Evolutionary conservation across 352 stramenopile species (phyloP).

Genomic region (Achlya hypogyna): DNA sequence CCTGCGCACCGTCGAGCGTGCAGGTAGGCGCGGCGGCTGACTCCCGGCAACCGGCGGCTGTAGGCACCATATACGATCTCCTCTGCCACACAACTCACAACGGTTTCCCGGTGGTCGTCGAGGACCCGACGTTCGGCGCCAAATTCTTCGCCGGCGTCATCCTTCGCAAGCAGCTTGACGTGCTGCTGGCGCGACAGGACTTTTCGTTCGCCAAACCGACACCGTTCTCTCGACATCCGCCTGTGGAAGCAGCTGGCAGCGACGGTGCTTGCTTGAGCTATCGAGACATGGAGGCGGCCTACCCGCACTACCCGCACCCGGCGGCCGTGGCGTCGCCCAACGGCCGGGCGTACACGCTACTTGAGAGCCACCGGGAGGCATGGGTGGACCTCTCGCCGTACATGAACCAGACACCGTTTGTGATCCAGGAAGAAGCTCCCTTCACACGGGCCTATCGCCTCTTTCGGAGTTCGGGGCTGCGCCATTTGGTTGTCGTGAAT

Average conservation of each 20-base stretch:
- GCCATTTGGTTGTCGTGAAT: constrained; percentile 92
- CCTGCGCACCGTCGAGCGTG: constrained; percentile 87
- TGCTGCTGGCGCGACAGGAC: constrained; percentile 60
- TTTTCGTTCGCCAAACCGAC: constrained; percentile 56
- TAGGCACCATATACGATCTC: constrained; percentile 91
- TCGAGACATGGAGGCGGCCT: constrained; percentile 72
- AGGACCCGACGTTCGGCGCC: constrained; percentile 74
- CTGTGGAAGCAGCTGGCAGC: constrained; percentile 24
- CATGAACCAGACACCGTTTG: constrained; percentile 95
- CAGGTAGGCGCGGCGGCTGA: constrained; percentile 16
- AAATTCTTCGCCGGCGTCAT: constrained; percentile 77
- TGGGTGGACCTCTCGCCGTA: constrained; percentile 95
- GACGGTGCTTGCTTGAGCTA: constrained; percentile 62
- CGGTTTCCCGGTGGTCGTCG: constrained; percentile 79
- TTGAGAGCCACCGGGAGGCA: constrained; percentile 60
- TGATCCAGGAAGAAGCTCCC: constrained; percentile 92
- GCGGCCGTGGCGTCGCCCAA: constrained; percentile 27
- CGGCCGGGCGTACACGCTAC: not conserved
- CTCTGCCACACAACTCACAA: constrained; percentile 81
- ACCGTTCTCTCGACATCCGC: constrained; percentile 57
- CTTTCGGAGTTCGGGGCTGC: constrained; percentile 94
- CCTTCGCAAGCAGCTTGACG: constrained; percentile 70
- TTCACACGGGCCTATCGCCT: constrained; percentile 94
- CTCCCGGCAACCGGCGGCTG: constrained; percentile 16
- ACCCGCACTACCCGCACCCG: constrained; percentile 70